Percentiles rank a stretch among this genome's conserved stretches.
Conservation (phyloP, 1,284 basidiomycete species). For the Erythrobasidium hasegawianum region DNA sequence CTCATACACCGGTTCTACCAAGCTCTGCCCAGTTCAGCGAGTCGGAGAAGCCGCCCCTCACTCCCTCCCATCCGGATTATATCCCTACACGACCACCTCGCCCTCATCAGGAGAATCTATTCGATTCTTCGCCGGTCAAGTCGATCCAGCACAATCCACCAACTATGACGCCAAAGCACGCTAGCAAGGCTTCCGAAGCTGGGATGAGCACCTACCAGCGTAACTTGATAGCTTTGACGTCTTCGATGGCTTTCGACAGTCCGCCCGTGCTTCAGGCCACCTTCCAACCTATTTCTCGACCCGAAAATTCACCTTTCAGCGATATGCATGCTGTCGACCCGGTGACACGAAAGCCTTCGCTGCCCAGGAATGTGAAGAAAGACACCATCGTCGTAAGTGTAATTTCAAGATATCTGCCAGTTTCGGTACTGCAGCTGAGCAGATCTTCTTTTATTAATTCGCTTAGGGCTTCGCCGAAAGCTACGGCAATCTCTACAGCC, state of each 20-base stretch:
- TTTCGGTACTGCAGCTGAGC: too few species aligned
- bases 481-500: conserved; percentile 1
- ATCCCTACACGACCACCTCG: not conserved
- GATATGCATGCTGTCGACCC: conserved; percentile 2
- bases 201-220: conserved; percentile 15
- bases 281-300: conserved; percentile 3
- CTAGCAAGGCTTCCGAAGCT: not conserved
- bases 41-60: not conserved
- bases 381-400: conserved; percentile 22
- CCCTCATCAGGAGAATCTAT: not conserved
- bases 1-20: too few species aligned
- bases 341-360: not conserved
- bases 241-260: conserved; percentile 22
- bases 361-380: not conserved
- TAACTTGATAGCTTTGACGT: conserved; percentile 19
- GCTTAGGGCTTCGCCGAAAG: conserved; percentile 24
- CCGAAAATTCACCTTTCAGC: not conserved
- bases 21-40: not conserved
- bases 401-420: too few species aligned
- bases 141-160: conserved; percentile 2
- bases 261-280: not conserved
- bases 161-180: not conserved
- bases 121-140: conserved; percentile 4
- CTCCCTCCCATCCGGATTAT: not conserved
- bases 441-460: not conserved